These are phyloP conservation scores for Ramalina peruviana DNA, from an alignment of 495 filamentous ascomycete genomes.

Conservation along the genomic window DNA sequence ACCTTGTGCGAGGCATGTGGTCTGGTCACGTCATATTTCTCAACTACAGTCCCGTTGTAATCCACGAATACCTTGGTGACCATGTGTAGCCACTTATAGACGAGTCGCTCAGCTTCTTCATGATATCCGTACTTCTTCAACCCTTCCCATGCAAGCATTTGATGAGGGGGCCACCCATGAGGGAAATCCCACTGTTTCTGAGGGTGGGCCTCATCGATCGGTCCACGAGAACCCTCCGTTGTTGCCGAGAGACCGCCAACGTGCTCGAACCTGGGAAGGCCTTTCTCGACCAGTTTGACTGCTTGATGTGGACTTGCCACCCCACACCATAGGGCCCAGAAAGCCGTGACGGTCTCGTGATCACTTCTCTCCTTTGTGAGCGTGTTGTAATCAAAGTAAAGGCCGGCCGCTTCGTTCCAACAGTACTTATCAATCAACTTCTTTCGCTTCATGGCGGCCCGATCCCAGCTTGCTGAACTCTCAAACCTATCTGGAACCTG, in stretches of 20 bases:
- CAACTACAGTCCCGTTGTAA: slow-evolving; percentile 93
- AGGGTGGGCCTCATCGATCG: slow-evolving; percentile 63
- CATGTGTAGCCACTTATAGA: slow-evolving; percentile 96
- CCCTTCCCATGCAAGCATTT: slow-evolving; percentile 94
- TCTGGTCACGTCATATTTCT: slow-evolving; percentile 95
- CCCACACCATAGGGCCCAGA: slow-evolving; percentile 96
- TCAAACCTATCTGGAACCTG: slow-evolving; percentile 50
- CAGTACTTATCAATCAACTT: slow-evolving; percentile 72
- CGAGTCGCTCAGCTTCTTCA: slow-evolving; percentile 72
- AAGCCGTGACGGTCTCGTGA: slow-evolving; percentile 81
- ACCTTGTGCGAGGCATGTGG: slow-evolving; percentile 81
- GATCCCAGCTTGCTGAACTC: slow-evolving; percentile 77
- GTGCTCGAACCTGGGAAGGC: slow-evolving; percentile 72
- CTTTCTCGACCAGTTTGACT: slow-evolving; percentile 54
- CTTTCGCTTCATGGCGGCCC: slow-evolving; percentile 66
- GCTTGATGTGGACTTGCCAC: slow-evolving; percentile 70
- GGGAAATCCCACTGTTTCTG: slow-evolving; percentile 98
- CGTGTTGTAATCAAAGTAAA: slow-evolving; percentile 96
- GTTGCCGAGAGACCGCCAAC: slow-evolving; percentile 81
- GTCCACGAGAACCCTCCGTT: slow-evolving; percentile 72
- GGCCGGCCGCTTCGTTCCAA: slow-evolving; percentile 80
- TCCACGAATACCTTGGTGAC: slow-evolving; percentile 93
- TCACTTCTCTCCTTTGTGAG: slow-evolving; percentile 56
- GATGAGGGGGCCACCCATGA: slow-evolving; percentile 95
- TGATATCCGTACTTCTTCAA: slow-evolving; percentile 81